These are phyloP conservation scores for Rhodocollybia butyracea DNA, from an alignment of 768 basidiomycete species.

Conservation along the genomic window DNA sequence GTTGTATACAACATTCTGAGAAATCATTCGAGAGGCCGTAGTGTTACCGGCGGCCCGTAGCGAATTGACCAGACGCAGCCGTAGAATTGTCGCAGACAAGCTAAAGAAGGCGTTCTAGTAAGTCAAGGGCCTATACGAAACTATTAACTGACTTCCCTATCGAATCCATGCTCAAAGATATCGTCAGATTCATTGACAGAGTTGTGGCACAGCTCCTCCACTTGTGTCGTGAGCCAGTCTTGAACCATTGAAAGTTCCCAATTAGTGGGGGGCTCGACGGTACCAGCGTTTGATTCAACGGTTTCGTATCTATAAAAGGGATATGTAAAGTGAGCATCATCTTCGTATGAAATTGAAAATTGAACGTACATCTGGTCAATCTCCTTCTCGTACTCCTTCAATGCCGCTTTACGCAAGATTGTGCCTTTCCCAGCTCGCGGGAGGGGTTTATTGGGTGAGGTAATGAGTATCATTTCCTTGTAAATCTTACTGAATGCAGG, in stretches of 20 bases:
- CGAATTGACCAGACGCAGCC: slow-evolving; percentile 30
- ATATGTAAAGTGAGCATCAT: background rate
- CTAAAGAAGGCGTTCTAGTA: slow-evolving; percentile 13
- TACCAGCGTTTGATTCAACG: slow-evolving; percentile 23
- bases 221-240: slow-evolving; percentile 19
- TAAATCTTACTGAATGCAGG: slow-evolving; percentile 42
- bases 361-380: slow-evolving; percentile 33
- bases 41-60: slow-evolving; percentile 20
- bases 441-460: slow-evolving; percentile 36
- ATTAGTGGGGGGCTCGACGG: slow-evolving; percentile 17
- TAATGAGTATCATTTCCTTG: slow-evolving; percentile 50
- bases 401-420: slow-evolving; percentile 35
- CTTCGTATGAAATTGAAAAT: background rate
- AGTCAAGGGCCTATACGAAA: slow-evolving; percentile 2
- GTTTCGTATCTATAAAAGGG: background rate
- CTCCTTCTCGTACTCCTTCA: slow-evolving; percentile 35
- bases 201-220: slow-evolving; percentile 23
- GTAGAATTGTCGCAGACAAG: slow-evolving; percentile 25
- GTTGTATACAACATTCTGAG: slow-evolving; percentile 21
- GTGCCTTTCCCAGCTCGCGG: slow-evolving; percentile 46
- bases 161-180: slow-evolving; percentile 27
- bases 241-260: slow-evolving; percentile 9
- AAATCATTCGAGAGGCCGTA: slow-evolving; percentile 15
- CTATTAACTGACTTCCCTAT: slow-evolving; percentile 12
- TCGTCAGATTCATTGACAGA: slow-evolving; percentile 14